A percentile compares a stretch with the other conserved stretches of the same genome.
These are phyloP conservation scores for Didymella segeticola DNA, from an alignment of 2,329 filamentous ascomycete species.

Conservation along the genomic window DNA sequence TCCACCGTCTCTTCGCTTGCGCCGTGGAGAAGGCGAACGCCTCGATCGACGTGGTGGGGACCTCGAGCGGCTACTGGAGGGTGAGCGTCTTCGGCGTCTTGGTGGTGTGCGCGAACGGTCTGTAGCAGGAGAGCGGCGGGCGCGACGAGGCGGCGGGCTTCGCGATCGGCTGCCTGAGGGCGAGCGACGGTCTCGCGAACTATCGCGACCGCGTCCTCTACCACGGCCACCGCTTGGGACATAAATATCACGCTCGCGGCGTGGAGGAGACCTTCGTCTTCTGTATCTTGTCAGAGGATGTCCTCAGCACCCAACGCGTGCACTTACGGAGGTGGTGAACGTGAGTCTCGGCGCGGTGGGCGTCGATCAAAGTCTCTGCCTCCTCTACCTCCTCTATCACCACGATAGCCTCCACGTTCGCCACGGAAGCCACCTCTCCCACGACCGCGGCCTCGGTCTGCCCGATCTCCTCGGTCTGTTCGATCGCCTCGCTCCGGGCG, in stretches of 20 bases:
- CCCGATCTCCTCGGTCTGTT: conserved; percentile 1
- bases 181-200: conserved; percentile 44
- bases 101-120: conserved; percentile 51
- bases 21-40: conserved; percentile 36
- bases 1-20: conserved; percentile 21
- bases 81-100: conserved; percentile 34
- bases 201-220: conserved; percentile 45
- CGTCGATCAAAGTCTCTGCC: conserved; percentile 58
- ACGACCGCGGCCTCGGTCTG: conserved; percentile 47
- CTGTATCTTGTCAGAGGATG: conserved; percentile 43
- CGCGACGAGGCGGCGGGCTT: conserved; percentile 36
- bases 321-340: conserved; percentile 55
- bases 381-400: conserved; percentile 49
- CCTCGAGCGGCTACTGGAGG: conserved; percentile 47
- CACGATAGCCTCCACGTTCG: conserved; percentile 51
- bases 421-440: conserved; percentile 52
- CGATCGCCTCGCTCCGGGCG: conserved; percentile 46
- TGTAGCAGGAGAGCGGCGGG: conserved; percentile 36
- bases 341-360: conserved; percentile 55
- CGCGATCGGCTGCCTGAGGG: conserved; percentile 38
- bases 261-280: conserved; percentile 55
- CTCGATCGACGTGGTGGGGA: conserved; percentile 34
- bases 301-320: not conserved
- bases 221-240: conserved; percentile 56
- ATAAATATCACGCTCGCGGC: conserved; percentile 64